phyloP scores from a whole-genome alignment of 768 basidiomycete species.

The Pluteus cervinus region DNA sequence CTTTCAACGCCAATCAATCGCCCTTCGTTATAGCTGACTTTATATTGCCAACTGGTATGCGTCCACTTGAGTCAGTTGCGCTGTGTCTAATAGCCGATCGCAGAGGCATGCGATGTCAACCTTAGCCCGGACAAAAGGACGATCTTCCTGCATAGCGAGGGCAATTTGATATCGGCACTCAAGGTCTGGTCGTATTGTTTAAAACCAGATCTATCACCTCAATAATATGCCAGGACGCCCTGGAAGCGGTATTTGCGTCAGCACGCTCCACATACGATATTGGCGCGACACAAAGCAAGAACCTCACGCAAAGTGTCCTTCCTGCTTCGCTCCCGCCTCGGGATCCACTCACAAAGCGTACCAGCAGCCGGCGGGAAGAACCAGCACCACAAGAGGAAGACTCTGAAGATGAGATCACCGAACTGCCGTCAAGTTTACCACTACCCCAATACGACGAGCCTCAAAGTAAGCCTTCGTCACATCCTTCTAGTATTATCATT shows the following conservation, averaged over 20 bases:
- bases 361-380: too few species aligned
- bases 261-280: slow-evolving; percentile 72
- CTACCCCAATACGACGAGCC: too few species aligned
- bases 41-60: slow-evolving; percentile 69
- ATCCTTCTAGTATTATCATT: too few species aligned
- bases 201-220: not conserved
- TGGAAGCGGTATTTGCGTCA: slow-evolving; percentile 65
- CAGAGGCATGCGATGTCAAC: slow-evolving; percentile 86
- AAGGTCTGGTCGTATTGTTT: slow-evolving; percentile 45
- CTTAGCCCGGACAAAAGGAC: slow-evolving; percentile 97
- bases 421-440: too few species aligned
- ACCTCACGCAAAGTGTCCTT: slow-evolving; percentile 19
- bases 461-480: too few species aligned
- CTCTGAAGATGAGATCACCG: too few species aligned
- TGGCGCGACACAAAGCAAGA: slow-evolving; percentile 14
- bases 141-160: slow-evolving; percentile 85
- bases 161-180: slow-evolving; percentile 67
- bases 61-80: not conserved
- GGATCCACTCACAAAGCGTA: too few species aligned
- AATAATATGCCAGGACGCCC: slow-evolving; percentile 37
- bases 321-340: too few species aligned
- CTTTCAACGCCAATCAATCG: slow-evolving; percentile 64
- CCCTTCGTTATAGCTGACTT: slow-evolving; percentile 86
- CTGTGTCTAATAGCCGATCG: not conserved
- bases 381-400: too few species aligned